Base-by-base conservation (phyloP, 495 filamentous ascomycete genomes). In the Hypoxylon cercidicola region DNA sequence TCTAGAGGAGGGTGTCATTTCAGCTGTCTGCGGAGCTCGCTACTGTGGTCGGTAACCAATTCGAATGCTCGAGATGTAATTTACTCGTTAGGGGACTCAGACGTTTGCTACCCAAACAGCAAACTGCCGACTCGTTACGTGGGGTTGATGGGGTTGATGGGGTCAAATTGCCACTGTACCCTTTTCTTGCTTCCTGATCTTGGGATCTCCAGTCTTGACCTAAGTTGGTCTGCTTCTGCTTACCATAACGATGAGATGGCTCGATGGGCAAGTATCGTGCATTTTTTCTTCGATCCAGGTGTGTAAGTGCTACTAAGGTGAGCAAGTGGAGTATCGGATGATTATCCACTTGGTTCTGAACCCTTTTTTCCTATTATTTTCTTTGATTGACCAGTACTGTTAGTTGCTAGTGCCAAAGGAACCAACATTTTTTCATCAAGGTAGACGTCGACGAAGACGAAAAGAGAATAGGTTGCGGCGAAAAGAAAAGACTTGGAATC, bases 1-100 rank as follows among this genome's bases (percentile, higher is more conserved):
- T 4, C 10, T 32, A 7, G 9, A 11, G 30, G 30, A 10, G 30
- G 40, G 64, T 57, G 18, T 11, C 47, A 67, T 62, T 44, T 19
- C 48, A 44, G 40, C 30, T 55, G 40, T 37, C 12, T 45, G 32
- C n/a, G 49, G 47, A 46, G 45, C 59, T 68, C 59, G 58, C 53
- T 58, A 67, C 53, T 57, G 47, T 55, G 56, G 12, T 68, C 64
- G 64, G 64, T 68, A 68, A 68, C 64, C 64, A 68, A 68, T 68
- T 68, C 64, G 43, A 68, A 63, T 10, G 54, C 54, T 19, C 54
- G 43, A 62, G 53, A 58, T 13, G 23, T 53, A 10, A 60, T 57
- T 49, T 18, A 50, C 13, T 46, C 40, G 53, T 57, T 62, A 40
- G 40, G 48, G 41, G 47, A 40, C 55, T 37, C n/a, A 53, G 16